Conservation (phyloP, 495 filamentous ascomycete species). For the Penicillium turbatum region DNA sequence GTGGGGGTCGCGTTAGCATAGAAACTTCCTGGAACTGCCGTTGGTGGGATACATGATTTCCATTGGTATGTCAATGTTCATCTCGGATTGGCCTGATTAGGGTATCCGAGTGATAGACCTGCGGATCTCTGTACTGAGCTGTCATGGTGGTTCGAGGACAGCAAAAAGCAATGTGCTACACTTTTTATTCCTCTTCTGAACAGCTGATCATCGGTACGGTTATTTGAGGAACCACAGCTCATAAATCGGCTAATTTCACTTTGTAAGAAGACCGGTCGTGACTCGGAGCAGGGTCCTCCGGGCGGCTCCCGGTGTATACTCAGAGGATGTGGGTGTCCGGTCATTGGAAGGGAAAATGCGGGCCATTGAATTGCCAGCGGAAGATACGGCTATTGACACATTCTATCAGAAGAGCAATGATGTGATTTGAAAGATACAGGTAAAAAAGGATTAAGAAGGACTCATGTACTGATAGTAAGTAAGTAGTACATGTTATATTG, state of each 20-base stretch:
- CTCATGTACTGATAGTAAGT: too few relatives aligned
- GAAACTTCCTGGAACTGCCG: neutral
- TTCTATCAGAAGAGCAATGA: neutral
- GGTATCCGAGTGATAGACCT: slow-evolving; percentile 8
- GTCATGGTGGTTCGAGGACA: neutral
- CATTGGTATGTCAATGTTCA: neutral
- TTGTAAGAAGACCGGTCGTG: neutral
- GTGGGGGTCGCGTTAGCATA: neutral
- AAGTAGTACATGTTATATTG: too few relatives aligned
- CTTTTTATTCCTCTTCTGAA: neutral
- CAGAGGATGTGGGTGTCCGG: slow-evolving; percentile 9
- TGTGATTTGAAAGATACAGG: neutral
- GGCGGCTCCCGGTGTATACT: slow-evolving; percentile 27
- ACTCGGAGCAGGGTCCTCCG: slow-evolving; percentile 37
- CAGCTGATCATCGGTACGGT: slow-evolving; percentile 9
- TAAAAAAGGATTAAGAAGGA: neutral
- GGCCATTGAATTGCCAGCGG: neutral
- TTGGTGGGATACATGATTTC: neutral
- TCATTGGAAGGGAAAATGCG: slow-evolving; percentile 9
- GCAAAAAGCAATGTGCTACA: neutral
- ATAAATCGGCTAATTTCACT: slow-evolving; percentile 22
- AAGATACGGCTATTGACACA: slow-evolving; percentile 4
- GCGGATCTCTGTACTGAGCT: neutral
- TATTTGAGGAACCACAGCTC: neutral
- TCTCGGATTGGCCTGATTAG: slow-evolving; percentile 15